phyloP scores from a whole-genome alignment of 441 rosid species.

The Brassica balearica region DNA sequence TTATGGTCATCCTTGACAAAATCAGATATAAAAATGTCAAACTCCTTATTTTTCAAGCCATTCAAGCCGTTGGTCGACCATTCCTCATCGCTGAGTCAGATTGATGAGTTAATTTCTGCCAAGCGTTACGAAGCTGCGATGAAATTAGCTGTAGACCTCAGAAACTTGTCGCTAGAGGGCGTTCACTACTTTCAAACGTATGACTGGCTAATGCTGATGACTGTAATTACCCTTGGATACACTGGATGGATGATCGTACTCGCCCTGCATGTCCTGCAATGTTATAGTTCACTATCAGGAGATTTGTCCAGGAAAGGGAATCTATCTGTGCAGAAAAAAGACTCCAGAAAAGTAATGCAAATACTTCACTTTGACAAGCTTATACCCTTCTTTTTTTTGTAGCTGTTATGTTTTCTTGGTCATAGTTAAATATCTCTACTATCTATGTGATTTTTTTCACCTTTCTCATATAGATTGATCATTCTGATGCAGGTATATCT shows the following conservation, averaged over 20 bases:
- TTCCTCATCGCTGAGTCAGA: slow-evolving; percentile 57
- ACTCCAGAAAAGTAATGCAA: slow-evolving; percentile 77
- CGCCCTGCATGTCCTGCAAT: slow-evolving; percentile 82
- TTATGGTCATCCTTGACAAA: slow-evolving; percentile 57
- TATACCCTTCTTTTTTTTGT: background rate
- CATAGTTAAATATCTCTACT: slow-evolving; percentile 1
- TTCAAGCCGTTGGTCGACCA: slow-evolving; percentile 75
- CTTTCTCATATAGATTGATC: slow-evolving; percentile 40
- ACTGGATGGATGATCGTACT: slow-evolving; percentile 93
- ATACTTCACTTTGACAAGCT: slow-evolving; percentile 27
- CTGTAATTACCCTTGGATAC: slow-evolving; percentile 83
- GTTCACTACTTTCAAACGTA: slow-evolving; percentile 97
- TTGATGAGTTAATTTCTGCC: slow-evolving; percentile 68
- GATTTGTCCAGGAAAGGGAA: slow-evolving; percentile 57
- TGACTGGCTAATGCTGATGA: slow-evolving; percentile 97
- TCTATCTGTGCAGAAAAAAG: slow-evolving; percentile 52
- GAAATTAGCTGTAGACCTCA: slow-evolving; percentile 72
- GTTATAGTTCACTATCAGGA: slow-evolving; percentile 74
- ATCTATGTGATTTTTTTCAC: slow-evolving; percentile 11
- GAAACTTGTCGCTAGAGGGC: slow-evolving; percentile 85
- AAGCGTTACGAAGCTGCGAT: slow-evolving; percentile 70
- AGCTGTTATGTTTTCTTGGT: slow-evolving; percentile 8
- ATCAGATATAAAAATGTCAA: slow-evolving; percentile 80
- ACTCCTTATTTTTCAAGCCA: slow-evolving; percentile 80
- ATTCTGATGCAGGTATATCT: slow-evolving; percentile 62